These are phyloP conservation scores for Salix suchowensis DNA, from an alignment of 345 rosid species.

Conservation along the genomic window DNA sequence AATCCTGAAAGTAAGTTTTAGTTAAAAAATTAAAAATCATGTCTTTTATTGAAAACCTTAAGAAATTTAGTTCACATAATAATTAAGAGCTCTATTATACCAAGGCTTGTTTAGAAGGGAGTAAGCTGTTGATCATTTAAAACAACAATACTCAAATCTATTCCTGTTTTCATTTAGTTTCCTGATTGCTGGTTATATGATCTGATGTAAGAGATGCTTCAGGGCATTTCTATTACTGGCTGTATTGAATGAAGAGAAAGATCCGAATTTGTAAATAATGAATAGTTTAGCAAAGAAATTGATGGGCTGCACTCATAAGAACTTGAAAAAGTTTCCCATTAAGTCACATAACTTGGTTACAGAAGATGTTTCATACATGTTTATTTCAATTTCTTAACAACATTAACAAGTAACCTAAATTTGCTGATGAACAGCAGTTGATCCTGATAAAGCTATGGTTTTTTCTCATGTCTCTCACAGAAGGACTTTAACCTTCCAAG, in stretches of 20 bases:
- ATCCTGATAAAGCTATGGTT: constrained; percentile 34
- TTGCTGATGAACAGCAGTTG: constrained; percentile 17
- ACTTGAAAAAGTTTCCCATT: neutral
- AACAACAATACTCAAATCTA: neutral
- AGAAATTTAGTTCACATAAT: neutral
- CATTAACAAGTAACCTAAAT: neutral
- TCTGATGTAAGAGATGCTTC: neutral
- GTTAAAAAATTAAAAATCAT: too few relatives aligned
- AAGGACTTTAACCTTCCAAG: constrained; percentile 40
- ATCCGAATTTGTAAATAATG: too few relatives aligned
- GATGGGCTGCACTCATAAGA: too few relatives aligned
- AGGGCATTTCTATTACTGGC: neutral
- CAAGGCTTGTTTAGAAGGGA: neutral
- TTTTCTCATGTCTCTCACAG: constrained; percentile 30
- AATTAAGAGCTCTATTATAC: neutral
- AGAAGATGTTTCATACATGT: neutral
- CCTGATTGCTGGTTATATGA: neutral
- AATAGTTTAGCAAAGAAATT: too few relatives aligned
- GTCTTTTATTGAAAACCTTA: too few relatives aligned
- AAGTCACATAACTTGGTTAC: neutral
- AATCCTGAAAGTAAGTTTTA: too few relatives aligned
- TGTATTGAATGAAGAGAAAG: too few relatives aligned
- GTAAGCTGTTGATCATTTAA: neutral
- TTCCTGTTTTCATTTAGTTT: neutral
- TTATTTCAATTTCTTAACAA: neutral